Percentiles rank a stretch among this genome's conserved stretches.
These are phyloP conservation scores for Talaromyces rugulosus DNA, from an alignment of 2,329 filamentous ascomycete genomes.

Conservation along the genomic window DNA sequence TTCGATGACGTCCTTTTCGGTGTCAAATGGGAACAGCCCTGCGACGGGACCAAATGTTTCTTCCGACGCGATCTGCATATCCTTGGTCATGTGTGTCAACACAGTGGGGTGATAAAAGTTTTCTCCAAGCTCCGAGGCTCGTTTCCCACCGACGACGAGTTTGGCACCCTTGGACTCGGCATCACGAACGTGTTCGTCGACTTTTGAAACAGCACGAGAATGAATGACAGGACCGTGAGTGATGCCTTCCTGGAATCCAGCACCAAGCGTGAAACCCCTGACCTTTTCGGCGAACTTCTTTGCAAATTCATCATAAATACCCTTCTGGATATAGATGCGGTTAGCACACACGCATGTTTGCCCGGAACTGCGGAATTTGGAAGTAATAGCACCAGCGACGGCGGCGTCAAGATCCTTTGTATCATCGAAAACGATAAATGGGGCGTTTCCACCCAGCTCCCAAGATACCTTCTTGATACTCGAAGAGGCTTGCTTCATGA, in stretches of 20 bases:
- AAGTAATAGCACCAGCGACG: constrained; percentile 75
- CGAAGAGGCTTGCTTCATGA: constrained; percentile 84
- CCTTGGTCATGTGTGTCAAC: constrained; percentile 75
- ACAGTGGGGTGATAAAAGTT: constrained; percentile 93
- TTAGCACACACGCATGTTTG: constrained; percentile 90
- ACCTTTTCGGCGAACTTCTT: constrained; percentile 53
- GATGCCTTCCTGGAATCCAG: constrained; percentile 42
- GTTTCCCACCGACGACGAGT: constrained; percentile 70
- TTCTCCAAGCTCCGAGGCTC: constrained; percentile 66
- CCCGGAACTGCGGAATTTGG: constrained; percentile 90
- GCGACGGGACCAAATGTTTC: constrained; percentile 97
- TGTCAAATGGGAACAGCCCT: constrained; percentile 81
- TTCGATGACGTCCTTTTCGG: constrained; percentile 80
- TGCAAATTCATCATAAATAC: constrained; percentile 52
- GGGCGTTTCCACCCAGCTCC: constrained; percentile 91
- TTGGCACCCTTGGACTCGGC: constrained; percentile 73
- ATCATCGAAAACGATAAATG: constrained; percentile 96
- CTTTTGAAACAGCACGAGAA: constrained; percentile 73
- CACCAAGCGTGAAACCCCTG: constrained; percentile 44
- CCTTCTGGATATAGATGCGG: constrained; percentile 50
- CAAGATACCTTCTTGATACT: constrained; percentile 85
- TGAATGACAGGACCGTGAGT: constrained; percentile 61
- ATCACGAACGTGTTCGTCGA: constrained; percentile 73
- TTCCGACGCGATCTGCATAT: constrained; percentile 80
- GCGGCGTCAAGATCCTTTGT: constrained; percentile 76